phyloP scores from a whole-genome alignment of 1,139 yeast genomes.

The Protomyces inouyei region DNA sequence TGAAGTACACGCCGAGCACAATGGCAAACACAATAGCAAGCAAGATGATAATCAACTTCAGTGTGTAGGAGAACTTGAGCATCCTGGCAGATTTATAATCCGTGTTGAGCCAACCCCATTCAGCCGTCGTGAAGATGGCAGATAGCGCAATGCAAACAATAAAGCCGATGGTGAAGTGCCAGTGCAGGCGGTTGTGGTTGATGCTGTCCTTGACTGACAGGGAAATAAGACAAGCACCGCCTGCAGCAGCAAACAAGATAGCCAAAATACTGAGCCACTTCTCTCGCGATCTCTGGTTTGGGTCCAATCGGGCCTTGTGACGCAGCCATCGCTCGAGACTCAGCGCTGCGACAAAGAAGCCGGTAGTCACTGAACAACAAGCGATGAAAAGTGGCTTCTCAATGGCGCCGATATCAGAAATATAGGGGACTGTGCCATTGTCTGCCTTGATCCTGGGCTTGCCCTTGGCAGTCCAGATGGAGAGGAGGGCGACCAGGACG shows the following conservation, averaged over 20 bases:
- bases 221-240: slow-evolving; percentile 72
- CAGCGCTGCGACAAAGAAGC: slow-evolving; percentile 65
- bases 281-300: slow-evolving; percentile 49
- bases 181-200: slow-evolving; percentile 55
- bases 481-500: slow-evolving; percentile 66
- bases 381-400: slow-evolving; percentile 76
- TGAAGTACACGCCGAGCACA: slow-evolving; percentile 56
- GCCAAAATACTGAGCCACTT: slow-evolving; percentile 50
- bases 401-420: slow-evolving; percentile 83
- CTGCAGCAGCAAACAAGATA: slow-evolving; percentile 54
- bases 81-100: slow-evolving; percentile 43
- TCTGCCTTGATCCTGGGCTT: slow-evolving; percentile 15
- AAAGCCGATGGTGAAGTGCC: slow-evolving; percentile 41
- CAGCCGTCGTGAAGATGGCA: slow-evolving; percentile 55
- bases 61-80: slow-evolving; percentile 44
- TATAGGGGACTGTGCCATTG: slow-evolving; percentile 44
- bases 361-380: slow-evolving; percentile 74
- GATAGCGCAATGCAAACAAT: slow-evolving; percentile 66
- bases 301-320: slow-evolving; percentile 51
- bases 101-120: slow-evolving; percentile 59
- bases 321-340: slow-evolving; percentile 56
- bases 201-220: slow-evolving; percentile 72
- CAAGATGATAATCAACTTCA: slow-evolving; percentile 61
- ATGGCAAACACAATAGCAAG: slow-evolving; percentile 69
- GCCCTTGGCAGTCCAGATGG: slow-evolving; percentile 75